Evolutionary conservation across 257 asterid species (phyloP), one percentile per base, ranked within the genome.

Genomic region (Avicennia marina): DNA sequence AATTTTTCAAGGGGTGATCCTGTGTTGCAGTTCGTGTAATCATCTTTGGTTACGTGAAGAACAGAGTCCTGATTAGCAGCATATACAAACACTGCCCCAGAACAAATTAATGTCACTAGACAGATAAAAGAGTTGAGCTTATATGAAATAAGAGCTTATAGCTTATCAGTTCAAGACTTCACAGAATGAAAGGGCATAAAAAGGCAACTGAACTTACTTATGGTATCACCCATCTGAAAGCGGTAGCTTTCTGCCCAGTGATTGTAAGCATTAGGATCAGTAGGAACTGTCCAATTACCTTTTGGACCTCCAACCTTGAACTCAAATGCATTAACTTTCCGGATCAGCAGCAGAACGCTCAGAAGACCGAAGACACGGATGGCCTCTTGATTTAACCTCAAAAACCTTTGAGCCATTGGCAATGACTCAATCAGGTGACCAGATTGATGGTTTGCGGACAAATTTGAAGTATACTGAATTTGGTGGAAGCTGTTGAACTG

Each of bases 301-400:
- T 46, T 57, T 17, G 76, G 38, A 16, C 96, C 97, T 45, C 96
- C 96, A 7, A 87, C 87, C 25, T 63, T 82, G 73, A 70, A 84
- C 39, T 81, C 78, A 53, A 63, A 84, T 8, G 79, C 93, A 59
- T 55, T 40, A 27, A 72, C 73, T 50, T 59, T 61, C 49, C 76
- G 77, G 18, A 67, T 56, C 69, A 84, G 5, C 22, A 82, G 11
- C 36, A 63, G 34, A 43, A 82, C 36, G 60, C 66, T 22, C 19
- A 81, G 13, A 50, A 82, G 48, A 48, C 73, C 64, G 0, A 82
- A 24, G 11, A 64, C 34, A 40, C 60, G 47, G 22, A 75, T 7
- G 10, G 53, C 26, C 7, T 56, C 65, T 16, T 3, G 40, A 20
- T 44, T 36, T 26, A 56, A 2, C 60, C 56, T 22, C 6, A 40